These are phyloP conservation scores for Lipomyces yarrowii DNA, from an alignment of 1,139 yeast species.

Conservation along the genomic window DNA sequence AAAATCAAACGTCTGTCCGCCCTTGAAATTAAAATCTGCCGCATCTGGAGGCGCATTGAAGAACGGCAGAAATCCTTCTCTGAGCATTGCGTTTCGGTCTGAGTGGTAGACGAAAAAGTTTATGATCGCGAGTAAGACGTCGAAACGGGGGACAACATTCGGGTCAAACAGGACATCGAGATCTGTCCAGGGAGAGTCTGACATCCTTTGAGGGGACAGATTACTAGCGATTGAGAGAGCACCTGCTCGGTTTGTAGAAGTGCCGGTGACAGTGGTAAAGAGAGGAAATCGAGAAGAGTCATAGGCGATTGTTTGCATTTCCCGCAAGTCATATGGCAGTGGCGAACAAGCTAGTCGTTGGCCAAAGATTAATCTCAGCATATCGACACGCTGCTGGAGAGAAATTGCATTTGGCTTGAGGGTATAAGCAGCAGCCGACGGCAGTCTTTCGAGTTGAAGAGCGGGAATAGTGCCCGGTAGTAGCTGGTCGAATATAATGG, in stretches of 20 bases:
- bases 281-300: conserved; percentile 29
- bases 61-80: conserved; percentile 27
- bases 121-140: conserved; percentile 22
- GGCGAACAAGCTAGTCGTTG: conserved; percentile 25
- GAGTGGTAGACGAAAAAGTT: conserved; percentile 23
- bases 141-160: conserved; percentile 25
- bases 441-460: conserved; percentile 21
- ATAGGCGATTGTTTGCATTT: conserved; percentile 28
- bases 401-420: conserved; percentile 23
- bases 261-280: conserved; percentile 15
- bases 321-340: conserved; percentile 15
- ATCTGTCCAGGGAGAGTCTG: conserved; percentile 27
- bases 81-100: conserved; percentile 19
- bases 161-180: conserved; percentile 1
- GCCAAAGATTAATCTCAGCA: conserved; percentile 28
- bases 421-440: conserved; percentile 25
- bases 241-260: conserved; percentile 7
- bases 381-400: conserved; percentile 27
- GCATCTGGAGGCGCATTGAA: conserved; percentile 29
- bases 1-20: conserved; percentile 19
- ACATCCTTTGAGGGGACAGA: conserved; percentile 13
- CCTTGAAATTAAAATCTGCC: conserved; percentile 16
- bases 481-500: conserved; percentile 26
- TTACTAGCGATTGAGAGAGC: conserved; percentile 13
- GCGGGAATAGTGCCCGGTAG: conserved; percentile 27